Evolutionary conservation across 495 filamentous ascomycete species (phyloP).

Genomic region (Achaetomiella virescens): DNA sequence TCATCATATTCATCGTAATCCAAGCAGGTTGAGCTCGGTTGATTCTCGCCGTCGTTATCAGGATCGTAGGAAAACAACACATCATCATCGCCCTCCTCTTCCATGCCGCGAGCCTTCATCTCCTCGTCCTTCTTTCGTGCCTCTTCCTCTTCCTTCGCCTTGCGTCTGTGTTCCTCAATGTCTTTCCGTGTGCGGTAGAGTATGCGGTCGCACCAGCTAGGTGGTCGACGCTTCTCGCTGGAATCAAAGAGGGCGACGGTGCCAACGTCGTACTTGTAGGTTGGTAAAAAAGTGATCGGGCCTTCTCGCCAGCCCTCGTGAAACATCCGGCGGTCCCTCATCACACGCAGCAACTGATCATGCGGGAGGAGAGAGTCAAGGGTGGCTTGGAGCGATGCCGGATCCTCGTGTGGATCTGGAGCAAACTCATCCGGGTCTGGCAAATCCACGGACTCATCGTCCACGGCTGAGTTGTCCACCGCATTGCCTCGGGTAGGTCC

Average conservation of each 20-base stretch:
- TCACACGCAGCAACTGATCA: slow-evolving; percentile 77
- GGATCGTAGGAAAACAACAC: slow-evolving; percentile 90
- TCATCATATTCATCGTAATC: slow-evolving; percentile 60
- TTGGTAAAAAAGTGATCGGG: slow-evolving; percentile 79
- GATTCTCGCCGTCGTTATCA: slow-evolving; percentile 56
- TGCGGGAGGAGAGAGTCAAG: slow-evolving; percentile 79
- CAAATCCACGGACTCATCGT: slow-evolving; percentile 35
- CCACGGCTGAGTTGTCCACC: slow-evolving; percentile 26
- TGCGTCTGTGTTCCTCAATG: slow-evolving; percentile 62
- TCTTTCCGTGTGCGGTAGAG: slow-evolving; percentile 72
- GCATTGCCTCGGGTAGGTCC: slow-evolving; percentile 9
- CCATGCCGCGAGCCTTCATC: slow-evolving; percentile 73
- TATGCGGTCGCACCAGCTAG: slow-evolving; percentile 98
- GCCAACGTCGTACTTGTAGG: slow-evolving; percentile 96
- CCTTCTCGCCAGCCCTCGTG: slow-evolving; percentile 92
- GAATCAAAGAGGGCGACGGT: slow-evolving; percentile 89
- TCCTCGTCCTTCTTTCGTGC: slow-evolving; percentile 70
- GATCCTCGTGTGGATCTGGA: slow-evolving; percentile 46
- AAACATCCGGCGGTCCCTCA: slow-evolving; percentile 68
- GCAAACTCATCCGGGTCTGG: slow-evolving; percentile 52
- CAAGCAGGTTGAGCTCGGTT: slow-evolving; percentile 32
- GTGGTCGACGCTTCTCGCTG: slow-evolving; percentile 84
- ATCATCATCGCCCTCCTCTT: slow-evolving; percentile 69
- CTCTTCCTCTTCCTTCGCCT: slow-evolving; percentile 56
- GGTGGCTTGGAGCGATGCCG: slow-evolving; percentile 68